These are phyloP conservation scores for Fusarium sp. DNA, from an alignment of 2,329 filamentous ascomycete genomes.

Conservation along the genomic window DNA sequence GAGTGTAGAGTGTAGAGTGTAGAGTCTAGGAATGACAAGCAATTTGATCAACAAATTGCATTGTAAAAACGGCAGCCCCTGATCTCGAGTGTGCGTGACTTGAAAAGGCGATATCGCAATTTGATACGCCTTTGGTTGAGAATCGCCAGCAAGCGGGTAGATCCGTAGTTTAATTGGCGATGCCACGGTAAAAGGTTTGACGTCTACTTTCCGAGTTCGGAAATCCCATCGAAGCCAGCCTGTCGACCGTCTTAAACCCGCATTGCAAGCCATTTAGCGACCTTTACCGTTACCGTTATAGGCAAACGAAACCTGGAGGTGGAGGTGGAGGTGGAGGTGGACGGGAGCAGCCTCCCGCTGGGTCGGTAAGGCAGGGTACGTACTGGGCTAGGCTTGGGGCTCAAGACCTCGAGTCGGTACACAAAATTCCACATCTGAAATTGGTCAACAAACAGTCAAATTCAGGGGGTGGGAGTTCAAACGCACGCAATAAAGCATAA, in stretches of 20 bases:
- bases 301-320: conserved; percentile 6
- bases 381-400: conserved; percentile 24
- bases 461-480: conserved; percentile 14
- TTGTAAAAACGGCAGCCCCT: background rate
- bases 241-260: conserved; percentile 21
- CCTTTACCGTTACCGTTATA: conserved; percentile 30
- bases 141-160: conserved; percentile 31
- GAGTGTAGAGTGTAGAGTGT: background rate
- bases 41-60: background rate
- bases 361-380: conserved; percentile 15
- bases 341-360: conserved; percentile 26
- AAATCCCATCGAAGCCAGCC: conserved; percentile 28
- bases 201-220: conserved; percentile 32
- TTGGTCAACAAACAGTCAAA: conserved; percentile 1
- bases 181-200: background rate
- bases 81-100: background rate
- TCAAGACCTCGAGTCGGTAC: conserved; percentile 33
- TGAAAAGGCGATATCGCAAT: conserved; percentile 4
- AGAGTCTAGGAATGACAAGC: background rate
- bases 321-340: background rate
- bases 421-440: conserved; percentile 24
- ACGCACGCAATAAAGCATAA: conserved; percentile 25
- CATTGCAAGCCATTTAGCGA: conserved; percentile 22
- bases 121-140: conserved; percentile 8
- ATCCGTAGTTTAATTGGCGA: conserved; percentile 34